Base-by-base conservation (phyloP, 371 early-diverging fungal genomes). In the Massospora cicadina region DNA sequence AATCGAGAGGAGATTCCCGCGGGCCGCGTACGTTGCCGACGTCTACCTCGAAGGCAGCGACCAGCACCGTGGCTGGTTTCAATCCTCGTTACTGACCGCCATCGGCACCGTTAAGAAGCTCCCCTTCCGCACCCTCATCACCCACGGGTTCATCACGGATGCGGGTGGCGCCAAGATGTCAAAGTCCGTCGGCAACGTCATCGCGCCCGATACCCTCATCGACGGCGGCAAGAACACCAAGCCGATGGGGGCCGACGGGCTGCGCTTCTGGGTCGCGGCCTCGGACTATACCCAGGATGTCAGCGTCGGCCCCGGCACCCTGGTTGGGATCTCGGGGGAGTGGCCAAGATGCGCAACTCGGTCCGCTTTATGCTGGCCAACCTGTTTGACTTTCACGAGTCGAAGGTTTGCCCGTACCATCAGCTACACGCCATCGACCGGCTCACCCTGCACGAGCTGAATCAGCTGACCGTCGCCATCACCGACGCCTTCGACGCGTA, bases 11-110 rank as follows among this genome's bases (percentile, higher is more conserved):
- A 28, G 23, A 28, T 29, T 62, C 31, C 29, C 25, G 13, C 0
- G 29, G 31, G 26, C 12, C 33, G 31, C 2, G 2, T 76, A 74
- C 55, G 69, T 84, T 23, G 91, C 95, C 0, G 95, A 95, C 71
- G 79, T 94, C 54, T 95, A 93, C 73, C 75, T 89, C 0, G 95
- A 93, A 73, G 98, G 98, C 7, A 83, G 87, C 64, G 96, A 97
- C 71, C 98, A 97, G 71, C 93, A 94, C 70, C 79, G 98, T 60
- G 98, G 96, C 17, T 97, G 98, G 98, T 97, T 97, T 75, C 94
- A 95, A 69, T 93, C 94, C 1, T 89, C 95, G 0, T 77, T 95
- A 57, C 76, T 95, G 54, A 89, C 93, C 12, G 86, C 89, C 7
- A 74, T 89, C 33, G 89, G 93, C 3, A 71, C 87, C 17, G 84